These are phyloP conservation scores for Rhynchospora tenuis DNA, from an alignment of 176 grass and related monocot genomes.

Conservation along the genomic window DNA sequence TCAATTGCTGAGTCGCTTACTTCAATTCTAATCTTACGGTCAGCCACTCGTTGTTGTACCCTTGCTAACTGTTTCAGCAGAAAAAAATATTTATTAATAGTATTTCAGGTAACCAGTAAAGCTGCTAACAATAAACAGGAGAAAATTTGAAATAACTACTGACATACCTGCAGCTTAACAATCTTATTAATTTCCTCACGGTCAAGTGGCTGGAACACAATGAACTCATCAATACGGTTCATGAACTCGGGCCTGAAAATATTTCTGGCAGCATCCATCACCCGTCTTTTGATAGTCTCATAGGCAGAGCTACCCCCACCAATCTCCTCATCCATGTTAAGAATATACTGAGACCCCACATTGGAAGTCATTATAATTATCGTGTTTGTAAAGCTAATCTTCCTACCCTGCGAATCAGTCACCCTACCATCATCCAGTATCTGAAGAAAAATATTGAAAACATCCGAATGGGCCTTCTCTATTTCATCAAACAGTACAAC, in stretches of 20 bases:
- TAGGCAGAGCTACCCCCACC: slow-evolving; percentile 48
- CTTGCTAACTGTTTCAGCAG: slow-evolving; percentile 52
- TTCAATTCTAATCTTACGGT: slow-evolving; percentile 77
- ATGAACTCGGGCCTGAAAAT: slow-evolving; percentile 95
- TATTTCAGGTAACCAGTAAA: background rate
- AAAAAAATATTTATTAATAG: background rate
- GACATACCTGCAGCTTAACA: slow-evolving; percentile 76
- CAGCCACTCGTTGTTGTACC: slow-evolving; percentile 80
- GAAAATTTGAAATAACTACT: background rate
- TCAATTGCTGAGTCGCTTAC: slow-evolving; percentile 59
- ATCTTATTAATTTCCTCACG: slow-evolving; percentile 76
- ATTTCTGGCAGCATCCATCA: slow-evolving; percentile 95
- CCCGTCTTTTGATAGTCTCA: slow-evolving; percentile 79
- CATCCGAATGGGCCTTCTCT: slow-evolving; percentile 95
- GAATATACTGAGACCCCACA: slow-evolving; percentile 91
- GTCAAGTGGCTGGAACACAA: slow-evolving; percentile 92
- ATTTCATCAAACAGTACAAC: slow-evolving; percentile 98
- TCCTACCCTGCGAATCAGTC: slow-evolving; percentile 91
- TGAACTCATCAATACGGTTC: slow-evolving; percentile 95
- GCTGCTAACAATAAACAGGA: background rate
- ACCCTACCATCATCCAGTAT: slow-evolving; percentile 92
- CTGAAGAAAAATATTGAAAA: slow-evolving; percentile 97
- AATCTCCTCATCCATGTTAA: slow-evolving; percentile 79
- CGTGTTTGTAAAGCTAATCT: slow-evolving; percentile 76
- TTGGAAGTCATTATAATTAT: slow-evolving; percentile 99